phyloP scores from a whole-genome alignment of 1,139 yeast genomes.

The Debaryomyces coudertii region DNA sequence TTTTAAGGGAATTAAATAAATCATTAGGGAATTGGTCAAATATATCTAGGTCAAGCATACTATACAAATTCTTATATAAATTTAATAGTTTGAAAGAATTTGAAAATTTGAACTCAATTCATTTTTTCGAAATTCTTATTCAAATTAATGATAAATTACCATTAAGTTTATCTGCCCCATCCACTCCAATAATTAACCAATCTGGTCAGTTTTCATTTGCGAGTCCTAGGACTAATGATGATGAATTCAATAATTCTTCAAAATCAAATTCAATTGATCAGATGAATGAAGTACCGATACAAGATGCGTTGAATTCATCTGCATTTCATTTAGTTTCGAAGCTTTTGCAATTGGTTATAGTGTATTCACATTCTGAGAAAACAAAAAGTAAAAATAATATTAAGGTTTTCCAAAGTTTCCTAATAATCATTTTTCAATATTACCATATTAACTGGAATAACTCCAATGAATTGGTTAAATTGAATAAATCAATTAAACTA shows the following conservation, averaged over 20 bases:
- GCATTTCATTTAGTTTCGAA: slow-evolving; percentile 32
- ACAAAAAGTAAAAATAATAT: slow-evolving; percentile 34
- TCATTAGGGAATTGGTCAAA: slow-evolving; percentile 34
- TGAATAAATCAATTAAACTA: slow-evolving; percentile 41
- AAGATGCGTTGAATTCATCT: slow-evolving; percentile 24
- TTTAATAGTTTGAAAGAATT: slow-evolving; percentile 36
- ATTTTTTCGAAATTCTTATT: slow-evolving; percentile 37
- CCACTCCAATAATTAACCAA: slow-evolving; percentile 41
- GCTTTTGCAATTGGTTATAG: slow-evolving; percentile 39
- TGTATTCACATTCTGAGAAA: slow-evolving; percentile 41
- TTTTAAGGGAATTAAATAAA: slow-evolving; percentile 30
- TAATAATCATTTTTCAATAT: slow-evolving; percentile 38
- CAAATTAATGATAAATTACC: slow-evolving; percentile 49
- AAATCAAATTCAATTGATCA: slow-evolving; percentile 8
- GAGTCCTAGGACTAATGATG: slow-evolving; percentile 12
- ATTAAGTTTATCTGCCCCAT: slow-evolving; percentile 48
- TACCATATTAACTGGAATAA: slow-evolving; percentile 51
- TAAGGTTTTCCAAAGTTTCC: slow-evolving; percentile 39
- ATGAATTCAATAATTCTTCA: slow-evolving; percentile 8
- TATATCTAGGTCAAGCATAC: slow-evolving; percentile 21
- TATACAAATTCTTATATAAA: slow-evolving; percentile 26
- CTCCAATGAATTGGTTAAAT: slow-evolving; percentile 35
- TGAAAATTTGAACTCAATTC: slow-evolving; percentile 32
- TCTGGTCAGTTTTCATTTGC: slow-evolving; percentile 14
- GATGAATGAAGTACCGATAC: background rate